Evolutionary conservation across 1,139 yeast species (phyloP).

Genomic region (Wickerhamomyces sp.): DNA sequence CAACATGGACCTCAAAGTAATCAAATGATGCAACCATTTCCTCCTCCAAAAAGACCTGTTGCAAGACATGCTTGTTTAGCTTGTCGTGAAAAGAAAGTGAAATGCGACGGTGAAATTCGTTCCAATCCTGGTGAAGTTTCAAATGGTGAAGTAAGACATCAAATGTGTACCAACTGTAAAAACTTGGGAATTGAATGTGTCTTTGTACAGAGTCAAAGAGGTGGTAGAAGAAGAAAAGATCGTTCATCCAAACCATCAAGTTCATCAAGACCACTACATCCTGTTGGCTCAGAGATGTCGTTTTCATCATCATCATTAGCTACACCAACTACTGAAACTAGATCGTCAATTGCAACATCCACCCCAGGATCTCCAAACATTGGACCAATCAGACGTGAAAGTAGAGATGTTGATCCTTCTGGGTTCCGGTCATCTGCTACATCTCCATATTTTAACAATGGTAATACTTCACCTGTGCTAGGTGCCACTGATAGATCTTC

Average conservation of each 20-base stretch:
- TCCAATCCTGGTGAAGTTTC: slow-evolving; percentile 20
- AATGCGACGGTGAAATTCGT: slow-evolving; percentile 55
- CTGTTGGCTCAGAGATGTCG: neutral
- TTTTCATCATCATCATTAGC: neutral
- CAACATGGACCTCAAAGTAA: too few species aligned
- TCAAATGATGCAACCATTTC: neutral
- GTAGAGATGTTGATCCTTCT: slow-evolving; percentile 3
- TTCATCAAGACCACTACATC: slow-evolving; percentile 5
- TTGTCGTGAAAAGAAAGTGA: slow-evolving; percentile 59
- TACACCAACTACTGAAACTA: neutral
- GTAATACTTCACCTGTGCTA: slow-evolving; percentile 2
- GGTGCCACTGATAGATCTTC: slow-evolving; percentile 4
- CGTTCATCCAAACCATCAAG: slow-evolving; percentile 2
- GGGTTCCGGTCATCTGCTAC: slow-evolving; percentile 4
- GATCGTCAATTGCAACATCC: neutral
- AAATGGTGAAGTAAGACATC: slow-evolving; percentile 17
- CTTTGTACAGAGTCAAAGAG: slow-evolving; percentile 54
- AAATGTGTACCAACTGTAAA: slow-evolving; percentile 48
- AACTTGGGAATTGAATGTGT: slow-evolving; percentile 47
- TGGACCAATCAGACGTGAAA: slow-evolving; percentile 1
- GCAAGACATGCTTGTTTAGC: slow-evolving; percentile 58
- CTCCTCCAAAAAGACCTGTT: slow-evolving; percentile 33
- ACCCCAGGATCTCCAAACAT: slow-evolving; percentile 5
- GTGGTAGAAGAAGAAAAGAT: slow-evolving; percentile 48
- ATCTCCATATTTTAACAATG: slow-evolving; percentile 8